These are phyloP conservation scores for Cyclotella choctawhatcheeana DNA, from an alignment of 108 stramenopile species.

Conservation along the genomic window DNA sequence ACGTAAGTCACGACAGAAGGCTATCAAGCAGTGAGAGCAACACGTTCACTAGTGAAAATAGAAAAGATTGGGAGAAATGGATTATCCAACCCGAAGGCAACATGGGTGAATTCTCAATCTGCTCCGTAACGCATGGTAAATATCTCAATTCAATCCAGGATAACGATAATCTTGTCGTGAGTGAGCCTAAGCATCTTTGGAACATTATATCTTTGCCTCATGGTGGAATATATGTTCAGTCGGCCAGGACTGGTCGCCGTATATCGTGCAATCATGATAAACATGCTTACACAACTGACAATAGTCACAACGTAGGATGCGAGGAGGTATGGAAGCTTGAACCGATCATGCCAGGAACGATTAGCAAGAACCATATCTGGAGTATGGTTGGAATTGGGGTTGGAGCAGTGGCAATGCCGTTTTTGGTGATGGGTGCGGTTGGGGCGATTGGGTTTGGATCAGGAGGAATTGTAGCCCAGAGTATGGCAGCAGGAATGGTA, in stretches of 20 bases:
- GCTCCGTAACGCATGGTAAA: slow-evolving; percentile 28
- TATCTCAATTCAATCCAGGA: slow-evolving; percentile 11
- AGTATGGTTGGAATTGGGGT: slow-evolving; percentile 4
- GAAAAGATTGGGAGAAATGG: slow-evolving; percentile 36
- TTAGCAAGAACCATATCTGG: slow-evolving; percentile 17
- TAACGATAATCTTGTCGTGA: slow-evolving; percentile 17
- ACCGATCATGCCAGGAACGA: slow-evolving; percentile 23
- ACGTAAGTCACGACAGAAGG: slow-evolving; percentile 21
- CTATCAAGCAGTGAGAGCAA: slow-evolving; percentile 15
- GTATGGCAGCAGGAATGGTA: slow-evolving; percentile 18
- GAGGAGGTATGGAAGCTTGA: slow-evolving; percentile 25
- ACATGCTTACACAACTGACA: slow-evolving; percentile 2
- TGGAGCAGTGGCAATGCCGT: slow-evolving; percentile 27
- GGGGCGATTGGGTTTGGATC: slow-evolving; percentile 21
- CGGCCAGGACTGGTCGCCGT: not conserved
- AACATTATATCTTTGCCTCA: slow-evolving; percentile 6
- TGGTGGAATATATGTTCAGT: slow-evolving; percentile 15
- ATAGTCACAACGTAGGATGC: not conserved
- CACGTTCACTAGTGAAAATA: slow-evolving; percentile 19
- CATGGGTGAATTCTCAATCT: slow-evolving; percentile 18
- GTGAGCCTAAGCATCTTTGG: slow-evolving; percentile 22
- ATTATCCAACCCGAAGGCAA: slow-evolving; percentile 9
- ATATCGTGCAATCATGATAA: slow-evolving; percentile 13
- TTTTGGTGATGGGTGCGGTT: slow-evolving; percentile 25
- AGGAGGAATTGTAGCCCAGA: slow-evolving; percentile 16